Base-by-base conservation (phyloP, 2,329 filamentous ascomycete species). In the Emmonsiellopsis sp. region DNA sequence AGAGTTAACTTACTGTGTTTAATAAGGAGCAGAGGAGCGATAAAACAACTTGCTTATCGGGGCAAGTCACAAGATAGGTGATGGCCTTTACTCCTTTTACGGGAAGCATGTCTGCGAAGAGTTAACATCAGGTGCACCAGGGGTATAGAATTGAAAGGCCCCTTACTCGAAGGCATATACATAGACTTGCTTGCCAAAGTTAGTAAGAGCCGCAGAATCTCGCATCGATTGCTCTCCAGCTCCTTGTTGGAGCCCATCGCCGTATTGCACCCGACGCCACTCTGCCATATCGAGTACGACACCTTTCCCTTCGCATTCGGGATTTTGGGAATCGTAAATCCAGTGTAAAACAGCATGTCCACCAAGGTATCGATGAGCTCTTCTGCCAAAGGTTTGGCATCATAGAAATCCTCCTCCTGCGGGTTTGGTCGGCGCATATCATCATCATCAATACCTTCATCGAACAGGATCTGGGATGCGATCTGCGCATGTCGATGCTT, bases 271-370 rank as follows among this genome's bases (percentile, higher is more conserved):
- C 93, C 93, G 33, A 98, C 92, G 47, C 93, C 93, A 65, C 88
- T 97, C 73, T 96, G 90, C 93, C 93, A 98, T 66, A 98, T 97
- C 52, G 89, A 86, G 71, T 93, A 95, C 6, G 86, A 87, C 53
- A 96, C 87, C 68, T 93, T 94, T 57, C 81, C 80, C 64, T 86
- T 89, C 52, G 82, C 82, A 53, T 83, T 78, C 11, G 83, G 78
- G 42, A 87, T 80, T 54, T 78, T 81, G 8, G 92, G 88, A 13
- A 96, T 79, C 0, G 92, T 95, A 63, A 98, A 86, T 53, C 90
- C 88, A 7, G 87, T 85, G 68, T 88, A 95, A 79, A 98, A 98
- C 42, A 97, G 78, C 51, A 97, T 74, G 65, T 96, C 91, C 55
- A 93, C 74, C 51, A 97, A 76, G 0, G 89, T 90, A 64, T 97